Evolutionary conservation across 2,329 filamentous ascomycete species (phyloP), one percentile per base, ranked within the genome.

Genomic region (Fusarium concolor): DNA sequence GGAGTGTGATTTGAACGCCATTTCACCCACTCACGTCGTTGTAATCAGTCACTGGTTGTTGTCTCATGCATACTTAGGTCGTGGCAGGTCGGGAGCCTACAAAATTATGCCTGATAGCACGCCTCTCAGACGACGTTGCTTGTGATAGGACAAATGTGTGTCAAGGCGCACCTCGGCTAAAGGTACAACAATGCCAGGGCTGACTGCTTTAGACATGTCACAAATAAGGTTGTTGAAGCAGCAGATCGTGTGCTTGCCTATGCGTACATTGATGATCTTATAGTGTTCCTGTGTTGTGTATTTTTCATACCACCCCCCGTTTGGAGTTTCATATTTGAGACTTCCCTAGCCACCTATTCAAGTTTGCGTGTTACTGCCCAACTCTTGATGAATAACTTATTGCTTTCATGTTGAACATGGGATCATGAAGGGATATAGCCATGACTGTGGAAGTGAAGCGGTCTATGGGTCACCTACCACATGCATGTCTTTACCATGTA

Each of bases 71-170:
- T 51, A 44, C 15, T 35, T 35, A 2, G 24, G 41, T 60, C 59
- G 59, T 68, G 65, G 59, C 64, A 68, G 39, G 42, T 39, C 12
- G 41, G 53, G 45, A 54, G 33, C 51, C 58, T 54, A 49, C 54
- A 31, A 41, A 52, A 41, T 47, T 35, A 12, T 44, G 49, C 49
- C 53, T 56, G 46, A 65, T 44, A 39, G 53, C 53, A 60, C 49
- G 53, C 41, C 49, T 41, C 24, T 33, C 18, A 38, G 15, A 31
- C 29, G 28, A 28, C 37, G 26, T 29, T 26, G 20, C 37, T 51
- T 56, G 33, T 56, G 35, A 41, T 29, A 41, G 45, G 29, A 41
- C 24, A 38, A 12, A 31, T 24, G 37, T 22, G 15, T 26, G 28
- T 14, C 18, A 51, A 44, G 47, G 17, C 8, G 29, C 24, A 17